Conservation (phyloP, 2,329 filamentous ascomycete genomes). For the Botrytis byssoidea region DNA sequence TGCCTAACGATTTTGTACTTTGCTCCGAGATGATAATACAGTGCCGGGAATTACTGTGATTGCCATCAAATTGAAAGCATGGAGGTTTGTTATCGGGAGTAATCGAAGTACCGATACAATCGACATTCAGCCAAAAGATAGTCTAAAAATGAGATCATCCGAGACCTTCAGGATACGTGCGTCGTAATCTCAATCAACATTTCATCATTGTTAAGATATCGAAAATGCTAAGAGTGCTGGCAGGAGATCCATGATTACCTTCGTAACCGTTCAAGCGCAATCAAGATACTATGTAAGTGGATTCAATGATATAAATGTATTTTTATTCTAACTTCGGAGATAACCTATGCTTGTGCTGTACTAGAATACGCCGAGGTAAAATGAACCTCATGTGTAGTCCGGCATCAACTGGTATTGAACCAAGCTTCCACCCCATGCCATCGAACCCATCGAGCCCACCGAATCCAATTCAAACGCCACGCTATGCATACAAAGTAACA, state of each 20-base stretch:
- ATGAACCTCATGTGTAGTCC: not conserved
- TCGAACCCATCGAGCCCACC: not conserved
- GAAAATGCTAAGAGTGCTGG: not conserved
- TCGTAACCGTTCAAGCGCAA: not conserved
- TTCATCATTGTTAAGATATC: not conserved
- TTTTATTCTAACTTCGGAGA: not conserved
- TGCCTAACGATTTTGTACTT: not conserved
- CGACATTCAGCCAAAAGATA: not conserved
- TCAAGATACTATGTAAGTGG: not conserved
- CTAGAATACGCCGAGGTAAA: not conserved
- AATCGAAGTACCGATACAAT: not conserved
- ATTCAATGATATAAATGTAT: not conserved
- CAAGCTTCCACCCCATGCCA: not conserved
- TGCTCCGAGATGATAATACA: not conserved
- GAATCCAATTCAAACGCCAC: conserved; percentile 10
- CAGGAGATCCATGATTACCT: not conserved
- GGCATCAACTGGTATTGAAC: not conserved
- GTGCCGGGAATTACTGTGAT: not conserved
- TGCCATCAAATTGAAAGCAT: not conserved
- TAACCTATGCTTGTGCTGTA: not conserved
- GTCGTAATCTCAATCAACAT: not conserved
- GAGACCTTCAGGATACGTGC: not conserved
- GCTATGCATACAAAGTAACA: conserved; percentile 11
- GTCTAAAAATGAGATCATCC: not conserved
- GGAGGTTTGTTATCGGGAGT: not conserved